Evolutionary conservation across 129 eudicot genomes (phyloP).

Genomic region (Ambrosia artemisiifolia): DNA sequence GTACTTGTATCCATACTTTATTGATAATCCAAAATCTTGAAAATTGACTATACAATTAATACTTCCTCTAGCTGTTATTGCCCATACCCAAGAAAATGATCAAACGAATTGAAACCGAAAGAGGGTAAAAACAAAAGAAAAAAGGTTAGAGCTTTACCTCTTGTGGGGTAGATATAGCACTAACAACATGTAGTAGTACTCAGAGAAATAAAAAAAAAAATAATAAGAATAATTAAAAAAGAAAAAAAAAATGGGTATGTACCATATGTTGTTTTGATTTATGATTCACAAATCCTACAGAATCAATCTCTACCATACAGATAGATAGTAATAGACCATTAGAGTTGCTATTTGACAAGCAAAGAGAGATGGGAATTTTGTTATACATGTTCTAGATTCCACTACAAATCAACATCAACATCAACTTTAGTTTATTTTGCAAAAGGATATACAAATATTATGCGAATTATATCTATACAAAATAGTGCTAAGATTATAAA

Average conservation of each 20-base stretch:
- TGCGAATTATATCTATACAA: conserved; percentile 15
- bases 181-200: conserved; percentile 32
- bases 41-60: conserved; percentile 16
- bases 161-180: conserved; percentile 60
- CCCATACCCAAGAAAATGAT: conserved; percentile 27
- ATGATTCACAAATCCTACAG: conserved; percentile 33
- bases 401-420: conserved; percentile 45
- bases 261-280: conserved; percentile 28
- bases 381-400: conserved; percentile 51
- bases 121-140: conserved; percentile 24
- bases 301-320: conserved; percentile 36
- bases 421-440: conserved; percentile 36
- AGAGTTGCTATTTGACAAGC: conserved; percentile 21
- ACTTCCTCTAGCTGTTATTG: conserved; percentile 7
- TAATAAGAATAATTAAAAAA: neutral
- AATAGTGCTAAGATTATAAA: conserved; percentile 33
- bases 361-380: neutral
- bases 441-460: conserved; percentile 14
- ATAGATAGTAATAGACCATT: conserved; percentile 23
- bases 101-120: conserved; percentile 1
- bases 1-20: conserved; percentile 19
- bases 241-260: conserved; percentile 25
- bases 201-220: conserved; percentile 12
- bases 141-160: conserved; percentile 22
- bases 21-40: conserved; percentile 14